Base-by-base conservation (phyloP, 1,284 basidiomycete genomes). In the Tilletia horrida region DNA sequence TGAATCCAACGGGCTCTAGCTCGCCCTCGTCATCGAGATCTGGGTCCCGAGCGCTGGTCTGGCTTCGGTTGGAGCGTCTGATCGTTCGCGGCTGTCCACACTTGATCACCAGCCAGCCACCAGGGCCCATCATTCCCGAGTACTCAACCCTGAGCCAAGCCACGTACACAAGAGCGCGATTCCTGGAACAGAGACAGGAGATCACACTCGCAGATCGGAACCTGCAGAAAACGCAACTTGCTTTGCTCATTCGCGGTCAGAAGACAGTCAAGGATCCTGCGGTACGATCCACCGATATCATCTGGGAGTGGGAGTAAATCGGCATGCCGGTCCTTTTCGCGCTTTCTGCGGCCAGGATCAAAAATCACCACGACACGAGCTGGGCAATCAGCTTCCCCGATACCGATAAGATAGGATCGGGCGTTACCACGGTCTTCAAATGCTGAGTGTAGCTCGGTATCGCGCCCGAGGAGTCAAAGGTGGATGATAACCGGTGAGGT, bases 51-150 rank as follows among this genome's bases (percentile, higher is more conserved):
- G 35, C 35, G 7, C 29, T 13, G 14, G 27, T 59, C 55, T 59
- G 55, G 55, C 55, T 29, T 6, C 55, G 55, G 18, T 27, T 59
- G 18, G 55, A 59, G 21, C 55, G 55, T 40, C 55, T 59, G 18
- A 25, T 59, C 8, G 27, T 59, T 1, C 55, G 55, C 4, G 55
- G 55, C 14, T 59, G 55, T 14, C 55, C 55, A 21, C 55, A 59
- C 27, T 29, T 59, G 29, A 59, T 59, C 55, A 59, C 55, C 3
- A 13, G 16, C 3, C 55, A 25, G 27, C 55, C 55, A 7, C 55
- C 55, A 29, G 25, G 55, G 18, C 25, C 55, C 13, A 31, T 59
- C 55, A 4, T 59, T 25, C 31, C 55, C 55, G 55, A 59, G 31
- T 59, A 29, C 27, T 29, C 55, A 9, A 29, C 27, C 27, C 29